Evolutionary conservation across 192 early-diverging fungal species (phyloP), one percentile per base, ranked within the genome.

Genomic region (Umbelopsis isabellina): DNA sequence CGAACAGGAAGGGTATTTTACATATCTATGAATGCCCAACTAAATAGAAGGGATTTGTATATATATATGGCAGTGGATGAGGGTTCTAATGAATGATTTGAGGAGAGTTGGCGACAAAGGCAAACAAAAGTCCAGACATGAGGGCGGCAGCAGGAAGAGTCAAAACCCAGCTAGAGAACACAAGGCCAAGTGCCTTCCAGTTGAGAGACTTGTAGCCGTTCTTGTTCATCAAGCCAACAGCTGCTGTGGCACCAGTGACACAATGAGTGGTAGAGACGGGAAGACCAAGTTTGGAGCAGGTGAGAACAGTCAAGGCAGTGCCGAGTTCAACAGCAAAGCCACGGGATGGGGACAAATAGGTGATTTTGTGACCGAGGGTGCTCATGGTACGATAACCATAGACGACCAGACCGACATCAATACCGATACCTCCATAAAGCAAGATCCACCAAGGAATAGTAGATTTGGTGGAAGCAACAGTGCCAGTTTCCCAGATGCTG

Each of bases 231-330:
- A 95, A 84, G 55, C 92, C 93, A 53, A 95, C 87, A 21, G 82
- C 84, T 10, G 87, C 77, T 16, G 92, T 90, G 25, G 92, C 88
- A 53, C 94, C 92, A 45, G 89, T 90, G 46, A 93, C 91, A 79
- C 92, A 95, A 70, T 93, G 92, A 3, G 92, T 93, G 0, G 92
- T 92, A 13, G 92, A 93, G 15, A 95, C 92, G 12, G 93, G 93
- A 11, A 94, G 81, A 33, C 83, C 85, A 41, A 95, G 73, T 78
- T 90, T 90, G 49, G 91, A 91, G 65, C 91, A 91, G 9, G 93
- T 91, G 51, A 94, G 82, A 21, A 95, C 91, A 15, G 93, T 90
- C 25, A 95, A 82, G 27, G 86, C 85, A 25, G 93, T 87, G 35
- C 88, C 91, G 53, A 94, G 80, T 73, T 93, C 92, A 65, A 89